Base-by-base conservation (phyloP, 768 basidiomycete genomes). In the Clathrus columnatus region DNA sequence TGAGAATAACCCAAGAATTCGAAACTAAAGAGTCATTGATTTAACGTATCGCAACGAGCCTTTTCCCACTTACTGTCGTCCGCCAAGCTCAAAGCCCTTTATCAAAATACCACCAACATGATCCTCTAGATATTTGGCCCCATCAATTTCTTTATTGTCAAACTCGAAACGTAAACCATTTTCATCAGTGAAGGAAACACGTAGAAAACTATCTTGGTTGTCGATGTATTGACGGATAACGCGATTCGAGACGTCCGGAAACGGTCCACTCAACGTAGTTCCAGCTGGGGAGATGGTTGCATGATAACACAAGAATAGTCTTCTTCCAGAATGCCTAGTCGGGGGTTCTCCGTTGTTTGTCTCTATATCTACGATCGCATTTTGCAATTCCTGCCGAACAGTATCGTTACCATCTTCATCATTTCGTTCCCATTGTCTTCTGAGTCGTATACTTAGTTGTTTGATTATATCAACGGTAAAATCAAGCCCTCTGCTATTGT, bases 1-100 rank as follows among this genome's bases (percentile, higher is more conserved):
- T 81, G 82, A 0, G 84, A 85, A 65, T 86, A 87, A 0, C 82
- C 85, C 14, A 89, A 71, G 61, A 87, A 87, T 0, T 73, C 58
- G 61, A 85, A 87, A 4, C 46, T 47, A 28, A 18, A n/a, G n/a
- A n/a, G n/a, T n/a, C 14, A 8, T 14, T 8, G 26, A 3, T 14
- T n/a, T n/a, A n/a, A 14, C 4, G n/a, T 14, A 36, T 14, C 2
- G 2, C 36, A 4, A 36, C 4, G 36, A 14, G 6, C 21, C 3
- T 4, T 4, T 11, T 23, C 16, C 16, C 20, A n/a, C 46, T 47
- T 47, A 47, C 8, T 62, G 61, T 28, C 79, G 70, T 1, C 78
- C 76, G 1, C 78, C 82, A 32, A 88, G 73, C 4, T 42, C 63
- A 16, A 87, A 61, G 0, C 81, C 82, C 7, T 70, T 52, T 0